phyloP scores from a whole-genome alignment of 352 stramenopile genomes.

The Blastocystis sp. region DNA sequence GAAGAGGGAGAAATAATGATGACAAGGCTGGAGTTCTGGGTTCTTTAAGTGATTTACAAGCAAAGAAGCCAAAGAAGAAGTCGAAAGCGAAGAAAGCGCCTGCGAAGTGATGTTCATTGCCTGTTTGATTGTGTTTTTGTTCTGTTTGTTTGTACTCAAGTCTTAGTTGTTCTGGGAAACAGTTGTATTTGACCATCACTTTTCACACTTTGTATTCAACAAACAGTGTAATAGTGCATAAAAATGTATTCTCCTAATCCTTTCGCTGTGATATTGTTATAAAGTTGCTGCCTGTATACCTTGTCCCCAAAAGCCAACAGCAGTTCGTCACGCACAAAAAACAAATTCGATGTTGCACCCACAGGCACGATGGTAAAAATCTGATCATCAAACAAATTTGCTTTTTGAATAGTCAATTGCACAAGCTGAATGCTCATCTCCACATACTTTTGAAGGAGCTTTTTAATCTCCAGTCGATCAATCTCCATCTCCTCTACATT shows the following conservation, averaged over 20 bases:
- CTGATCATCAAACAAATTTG: not conserved
- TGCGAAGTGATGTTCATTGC: conserved; percentile 4
- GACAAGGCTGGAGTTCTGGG: not conserved
- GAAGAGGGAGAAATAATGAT: not conserved
- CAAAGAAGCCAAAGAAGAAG: conserved; percentile 54
- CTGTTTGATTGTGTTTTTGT: not conserved
- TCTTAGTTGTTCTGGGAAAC: not conserved
- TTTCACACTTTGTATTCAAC: not conserved
- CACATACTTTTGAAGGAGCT: not conserved
- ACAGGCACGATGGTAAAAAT: not conserved
- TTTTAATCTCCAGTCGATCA: not conserved
- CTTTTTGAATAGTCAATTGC: not conserved
- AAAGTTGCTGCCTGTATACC: no score
- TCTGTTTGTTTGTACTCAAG: not conserved
- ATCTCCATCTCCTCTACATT: not conserved
- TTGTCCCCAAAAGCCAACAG: not conserved
- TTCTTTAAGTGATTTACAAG: not conserved
- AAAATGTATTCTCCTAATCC: not conserved
- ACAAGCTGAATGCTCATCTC: not conserved
- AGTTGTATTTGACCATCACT: not conserved
- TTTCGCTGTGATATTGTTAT: no score
- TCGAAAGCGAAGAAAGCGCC: conserved; percentile 31
- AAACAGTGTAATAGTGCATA: not conserved
- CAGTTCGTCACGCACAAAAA: not conserved
- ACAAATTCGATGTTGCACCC: not conserved